Conservation (phyloP, 2,329 filamentous ascomycete genomes). For the Colletotrichum orchidophilum region DNA sequence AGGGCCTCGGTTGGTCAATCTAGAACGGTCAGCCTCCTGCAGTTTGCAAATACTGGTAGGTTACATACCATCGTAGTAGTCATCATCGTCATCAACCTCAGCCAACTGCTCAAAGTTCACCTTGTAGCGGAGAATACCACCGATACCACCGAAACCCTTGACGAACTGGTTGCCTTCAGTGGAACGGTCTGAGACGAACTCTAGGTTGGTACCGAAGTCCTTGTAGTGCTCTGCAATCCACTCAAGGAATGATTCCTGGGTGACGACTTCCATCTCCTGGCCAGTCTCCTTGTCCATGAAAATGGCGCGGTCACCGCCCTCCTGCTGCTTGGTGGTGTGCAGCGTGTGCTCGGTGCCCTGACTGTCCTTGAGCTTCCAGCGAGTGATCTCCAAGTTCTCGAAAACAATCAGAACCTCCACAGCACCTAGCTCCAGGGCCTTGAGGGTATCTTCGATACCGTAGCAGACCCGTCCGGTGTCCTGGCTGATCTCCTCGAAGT, state of each 20-base stretch:
- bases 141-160: slow-evolving; percentile 98
- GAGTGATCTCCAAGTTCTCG: slow-evolving; percentile 94
- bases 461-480: slow-evolving; percentile 98
- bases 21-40: slow-evolving; percentile 43
- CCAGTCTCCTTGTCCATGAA: slow-evolving; percentile 97
- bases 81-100: slow-evolving; percentile 89
- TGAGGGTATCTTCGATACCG: slow-evolving; percentile 96
- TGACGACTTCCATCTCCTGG: slow-evolving; percentile 94
- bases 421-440: slow-evolving; percentile 94
- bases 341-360: slow-evolving; percentile 77
- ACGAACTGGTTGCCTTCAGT: slow-evolving; percentile 99
- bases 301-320: slow-evolving; percentile 76
- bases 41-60: neutral
- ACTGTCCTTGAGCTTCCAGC: slow-evolving; percentile 88
- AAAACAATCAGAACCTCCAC: slow-evolving; percentile 96
- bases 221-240: slow-evolving; percentile 99
- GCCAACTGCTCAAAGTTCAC: slow-evolving; percentile 99
- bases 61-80: slow-evolving; percentile 78
- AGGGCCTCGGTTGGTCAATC: slow-evolving; percentile 93
- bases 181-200: slow-evolving; percentile 97
- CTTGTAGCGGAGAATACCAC: slow-evolving; percentile 97
- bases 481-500: slow-evolving; percentile 99
- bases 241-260: slow-evolving; percentile 94
- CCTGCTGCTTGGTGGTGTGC: slow-evolving; percentile 89
- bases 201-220: slow-evolving; percentile 93